Evolutionary conservation across 1,139 yeast species (phyloP), one percentile per base, ranked within the genome.

Genomic region (Sugiyamaella xylanicola): DNA sequence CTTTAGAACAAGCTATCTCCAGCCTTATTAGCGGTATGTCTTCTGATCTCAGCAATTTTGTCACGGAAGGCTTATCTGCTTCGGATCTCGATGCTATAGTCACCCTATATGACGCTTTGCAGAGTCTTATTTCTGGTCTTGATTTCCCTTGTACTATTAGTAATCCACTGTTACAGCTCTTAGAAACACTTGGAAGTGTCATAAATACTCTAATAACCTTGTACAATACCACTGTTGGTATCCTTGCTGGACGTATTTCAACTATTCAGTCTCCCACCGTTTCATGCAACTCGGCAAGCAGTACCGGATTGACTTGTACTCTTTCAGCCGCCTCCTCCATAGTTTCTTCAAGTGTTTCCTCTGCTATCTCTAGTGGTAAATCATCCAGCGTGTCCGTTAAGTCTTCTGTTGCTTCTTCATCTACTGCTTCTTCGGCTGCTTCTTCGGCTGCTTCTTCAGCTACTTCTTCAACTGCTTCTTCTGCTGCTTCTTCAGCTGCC

Each of bases 71-170:
- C 3, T 17, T 40, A 7, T 40, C 44, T 2, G 27, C 17, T 17
- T 17, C 44, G 11, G 53, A 49, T n/a, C 41, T 49, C 15, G 47
- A 32, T n/a, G 48, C 42, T 42, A 29, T 49, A 9, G 21, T 49
- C 20, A 47, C 50, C 19, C 20, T 47, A 19, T 47, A 47, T 22
- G 53, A 41, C 36, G 47, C 47, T n/a, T 5, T 42, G 7, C 35
- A 41, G 13, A 21, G 29, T 13, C 17, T 41, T 15, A 21, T 40
- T 8, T 39, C 32, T 16, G 41, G 19, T 16, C 41, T 49, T 19
- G 48, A 37, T 19, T 21, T 49, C 11, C 53, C 53, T 11, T 49
- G 53, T 42, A 5, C 29, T 5, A 5, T 25, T 7, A 13, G 40
- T 7, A 36, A 36, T 36, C 17, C 17, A n/a, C 19, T 36, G n/a